These are phyloP conservation scores for Kickxella alabastrina DNA, from an alignment of 192 early-diverging fungal genomes.

Conservation along the genomic window DNA sequence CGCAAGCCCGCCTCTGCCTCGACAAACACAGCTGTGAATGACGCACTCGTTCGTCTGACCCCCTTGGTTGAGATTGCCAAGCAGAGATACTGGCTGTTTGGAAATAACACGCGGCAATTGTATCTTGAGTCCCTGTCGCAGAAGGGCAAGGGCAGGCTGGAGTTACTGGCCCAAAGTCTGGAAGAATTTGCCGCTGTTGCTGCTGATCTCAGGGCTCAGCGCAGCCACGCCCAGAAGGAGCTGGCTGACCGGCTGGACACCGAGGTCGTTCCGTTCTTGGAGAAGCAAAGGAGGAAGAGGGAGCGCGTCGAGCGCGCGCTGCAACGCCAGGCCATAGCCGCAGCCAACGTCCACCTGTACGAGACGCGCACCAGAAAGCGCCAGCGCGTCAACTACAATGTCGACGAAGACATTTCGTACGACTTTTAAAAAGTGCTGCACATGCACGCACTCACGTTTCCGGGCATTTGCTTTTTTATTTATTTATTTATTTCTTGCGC, in stretches of 20 bases:
- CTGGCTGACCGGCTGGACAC: constrained; percentile 14
- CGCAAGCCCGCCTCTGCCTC: constrained; percentile 15
- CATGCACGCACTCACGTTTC: background rate
- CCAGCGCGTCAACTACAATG: constrained; percentile 44
- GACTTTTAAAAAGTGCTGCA: constrained; percentile 6
- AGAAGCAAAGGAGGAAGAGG: constrained; percentile 21
- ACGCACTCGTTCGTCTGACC: constrained; percentile 16
- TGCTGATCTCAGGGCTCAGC: constrained; percentile 15
- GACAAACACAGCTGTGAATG: constrained; percentile 4
- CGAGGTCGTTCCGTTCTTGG: constrained; percentile 35
- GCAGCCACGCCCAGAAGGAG: constrained; percentile 31
- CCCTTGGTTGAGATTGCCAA: constrained; percentile 43
- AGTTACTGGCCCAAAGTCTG: constrained; percentile 40
- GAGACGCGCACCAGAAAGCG: constrained; percentile 51
- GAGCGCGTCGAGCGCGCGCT: constrained; percentile 31
- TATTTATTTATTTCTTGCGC: background rate
- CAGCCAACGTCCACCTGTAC: constrained; percentile 44
- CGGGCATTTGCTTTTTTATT: background rate
- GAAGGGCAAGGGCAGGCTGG: constrained; percentile 22
- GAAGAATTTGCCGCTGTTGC: constrained; percentile 27
- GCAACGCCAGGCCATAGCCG: constrained; percentile 29
- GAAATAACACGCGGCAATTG: constrained; percentile 39
- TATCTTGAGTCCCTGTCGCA: constrained; percentile 38
- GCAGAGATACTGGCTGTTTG: constrained; percentile 52
- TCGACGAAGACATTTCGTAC: constrained; percentile 11